phyloP scores from a whole-genome alignment of 2,329 filamentous ascomycete species.

The Botrytis byssoidea region DNA sequence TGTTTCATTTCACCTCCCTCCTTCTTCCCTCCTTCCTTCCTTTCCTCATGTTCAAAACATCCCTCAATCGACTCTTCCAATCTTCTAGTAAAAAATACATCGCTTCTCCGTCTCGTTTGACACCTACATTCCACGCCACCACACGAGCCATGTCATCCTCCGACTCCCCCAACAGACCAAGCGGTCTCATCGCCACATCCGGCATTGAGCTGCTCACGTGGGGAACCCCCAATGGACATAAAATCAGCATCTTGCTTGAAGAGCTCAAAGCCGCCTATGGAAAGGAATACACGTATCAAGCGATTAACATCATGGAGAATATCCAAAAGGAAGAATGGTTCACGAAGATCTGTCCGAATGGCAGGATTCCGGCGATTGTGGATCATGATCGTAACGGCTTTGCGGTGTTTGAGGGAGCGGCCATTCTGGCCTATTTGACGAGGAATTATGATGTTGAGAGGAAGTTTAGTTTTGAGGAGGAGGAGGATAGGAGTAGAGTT shows the following conservation, averaged over 20 bases:
- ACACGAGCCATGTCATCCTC: conserved; percentile 30
- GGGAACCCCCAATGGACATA: conserved; percentile 55
- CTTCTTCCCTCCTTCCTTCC: conserved; percentile 8
- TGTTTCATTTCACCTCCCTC: conserved; percentile 12
- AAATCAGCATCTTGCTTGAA: conserved; percentile 61
- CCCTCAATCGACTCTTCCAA: conserved; percentile 32
- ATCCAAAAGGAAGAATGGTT: conserved; percentile 69
- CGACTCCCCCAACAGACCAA: conserved; percentile 41
- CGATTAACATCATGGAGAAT: conserved; percentile 59
- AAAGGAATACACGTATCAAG: conserved; percentile 57
- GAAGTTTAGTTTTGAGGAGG: conserved; percentile 61
- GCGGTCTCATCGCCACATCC: conserved; percentile 58
- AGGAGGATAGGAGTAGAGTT: conserved; percentile 44
- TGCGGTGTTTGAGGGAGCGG: conserved; percentile 70
- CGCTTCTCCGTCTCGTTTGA: conserved; percentile 1
- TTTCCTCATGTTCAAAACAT: conserved; percentile 32
- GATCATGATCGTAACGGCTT: conserved; percentile 63
- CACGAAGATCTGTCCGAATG: conserved; percentile 61
- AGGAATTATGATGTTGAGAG: conserved; percentile 69
- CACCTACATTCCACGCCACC: background rate
- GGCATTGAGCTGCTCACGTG: conserved; percentile 65
- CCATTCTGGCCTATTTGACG: conserved; percentile 71
- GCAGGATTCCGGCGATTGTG: conserved; percentile 63
- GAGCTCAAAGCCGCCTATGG: conserved; percentile 66
- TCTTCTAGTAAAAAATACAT: conserved; percentile 29